A percentile compares a stretch with the other conserved stretches of the same genome.
phyloP scores from a whole-genome alignment of 768 basidiomycete genomes.

The Boletus tomentosulus region DNA sequence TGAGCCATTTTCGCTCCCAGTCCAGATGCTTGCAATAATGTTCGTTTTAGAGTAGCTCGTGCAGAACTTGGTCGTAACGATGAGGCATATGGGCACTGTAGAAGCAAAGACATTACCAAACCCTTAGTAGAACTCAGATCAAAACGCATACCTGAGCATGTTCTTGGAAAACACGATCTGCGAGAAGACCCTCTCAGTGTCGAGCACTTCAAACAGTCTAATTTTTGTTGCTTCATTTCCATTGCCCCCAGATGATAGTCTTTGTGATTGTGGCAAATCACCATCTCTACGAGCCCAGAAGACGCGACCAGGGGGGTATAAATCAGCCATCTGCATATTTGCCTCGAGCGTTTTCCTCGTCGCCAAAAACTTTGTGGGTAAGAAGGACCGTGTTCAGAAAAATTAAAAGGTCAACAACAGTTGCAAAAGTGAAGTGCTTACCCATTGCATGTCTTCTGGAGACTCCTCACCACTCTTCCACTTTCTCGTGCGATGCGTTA shows the following conservation, averaged over 20 bases:
- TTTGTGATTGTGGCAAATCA: conserved; percentile 55
- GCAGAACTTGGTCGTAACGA: conserved; percentile 71
- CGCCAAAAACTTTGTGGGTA: conserved; percentile 57
- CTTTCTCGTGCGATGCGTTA: conserved; percentile 46
- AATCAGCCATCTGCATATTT: conserved; percentile 69
- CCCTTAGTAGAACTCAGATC: neutral
- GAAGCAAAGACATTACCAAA: conserved; percentile 1
- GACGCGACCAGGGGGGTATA: conserved; percentile 75
- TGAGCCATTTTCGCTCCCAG: neutral
- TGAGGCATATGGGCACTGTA: conserved; percentile 72
- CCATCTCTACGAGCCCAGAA: conserved; percentile 76
- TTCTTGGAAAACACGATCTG: conserved; percentile 79
- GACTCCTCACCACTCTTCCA: conserved; percentile 61
- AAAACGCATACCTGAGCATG: conserved; percentile 64
- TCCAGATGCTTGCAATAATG: neutral
- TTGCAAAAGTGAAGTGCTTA: conserved; percentile 31
- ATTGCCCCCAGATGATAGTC: conserved; percentile 12
- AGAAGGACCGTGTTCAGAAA: neutral
- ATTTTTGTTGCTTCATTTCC: conserved; percentile 44
- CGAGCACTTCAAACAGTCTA: conserved; percentile 71
- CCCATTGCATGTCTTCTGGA: conserved; percentile 48
- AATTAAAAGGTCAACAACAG: neutral
- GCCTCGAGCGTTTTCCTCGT: conserved; percentile 82
- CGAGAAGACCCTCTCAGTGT: conserved; percentile 72
- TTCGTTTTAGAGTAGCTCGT: conserved; percentile 52